Base-by-base conservation (phyloP, 306 rosid species). In the Prunus davidiana region DNA sequence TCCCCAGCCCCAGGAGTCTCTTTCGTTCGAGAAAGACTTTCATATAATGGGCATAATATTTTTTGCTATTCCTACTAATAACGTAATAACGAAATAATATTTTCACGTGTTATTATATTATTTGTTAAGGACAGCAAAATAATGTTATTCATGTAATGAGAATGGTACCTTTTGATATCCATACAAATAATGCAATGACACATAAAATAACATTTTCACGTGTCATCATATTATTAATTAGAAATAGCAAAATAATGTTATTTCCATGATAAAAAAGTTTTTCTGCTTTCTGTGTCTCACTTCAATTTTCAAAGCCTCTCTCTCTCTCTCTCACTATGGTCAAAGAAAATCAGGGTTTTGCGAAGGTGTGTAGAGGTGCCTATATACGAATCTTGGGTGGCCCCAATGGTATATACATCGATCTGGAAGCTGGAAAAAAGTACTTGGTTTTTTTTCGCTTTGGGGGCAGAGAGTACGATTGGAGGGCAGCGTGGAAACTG, bases 161-260 rank as follows among this genome's bases (percentile, higher is more conserved):
- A 24, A 24, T 24, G 25, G 1, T 24, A 24, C 25, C 25, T 24
- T 24, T 24, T 24, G 1, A 0, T 24, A 24, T 24, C 1, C 25
- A 1, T 24, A 24, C 25, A 24, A 24, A 24, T 24, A 24, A 24
- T 24, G 0, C 5, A 4, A 32, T 32, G 34, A 32, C 5, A 32
- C 0, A 32, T 32, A 0, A 32, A 32, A 32, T 32, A 32, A 32
- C 1, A 0, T 32, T 4, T 32, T 32, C 0, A 32, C 1, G 0
- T 30, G 1, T 4, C 1, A 32, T 32, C 0, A 0, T 32, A 5
- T 32, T 32, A 32, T 4, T 32, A 0, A 0, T 32, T 32, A 1
- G 0, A 0, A 5, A 34, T 34, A 34, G 0, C 0, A 0, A 34
- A 34, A 1, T 1, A 5, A 0, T 5, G 1, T 5, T 34, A 34